Evolutionary conservation across 495 filamentous ascomycete genomes (phyloP), one percentile per base, ranked within the genome.

Genomic region (Tuber magnatum): DNA sequence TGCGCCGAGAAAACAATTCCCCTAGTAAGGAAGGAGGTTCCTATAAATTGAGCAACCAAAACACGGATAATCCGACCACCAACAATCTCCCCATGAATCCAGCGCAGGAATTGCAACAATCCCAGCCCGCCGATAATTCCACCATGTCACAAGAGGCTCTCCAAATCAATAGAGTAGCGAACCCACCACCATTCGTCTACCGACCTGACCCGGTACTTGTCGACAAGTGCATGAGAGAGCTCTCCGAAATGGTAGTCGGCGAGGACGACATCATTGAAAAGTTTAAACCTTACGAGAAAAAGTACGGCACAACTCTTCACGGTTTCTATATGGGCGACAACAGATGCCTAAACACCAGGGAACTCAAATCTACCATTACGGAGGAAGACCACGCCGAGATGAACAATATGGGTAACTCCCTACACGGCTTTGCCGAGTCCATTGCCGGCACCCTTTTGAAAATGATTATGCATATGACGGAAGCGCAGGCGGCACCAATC

Each of bases 1-100:
- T 2, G 8, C 0, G 3, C n/a, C 0, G 0, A 16, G n/a, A 0
- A 16, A 32, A 10, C 3, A 32, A 32, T 0, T 61, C 51, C 14
- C 1, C 0, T 3, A 32, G 8, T 61, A 7, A 10, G 16, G 51
- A 28, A 3, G 3, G 1, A 61, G 3, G 10, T 4, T 5, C 51
- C 9, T 61, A n/a, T 14, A n/a, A 1, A 1, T 28, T 14, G 1
- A 56, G 12, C 0, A n/a, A 56, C 2, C 1, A 10, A 56, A 28
- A 3, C 2, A 14, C 10, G 1, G 3, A 28, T 28, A 28, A 56
- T 3, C 3, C n/a, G 20, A 1, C 3, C 7, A 12, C 7, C 22
- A 9, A 9, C 48, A n/a, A 51, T n/a, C 3, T n/a, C 7, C 10
- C 24, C 3, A 24, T n/a, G 24, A n/a, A 51, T n/a, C 22, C 24